Evolutionary conservation across 78 protist genomes (phyloP), one percentile per base, ranked within the genome.

Genomic region (Ministeria vibrans): DNA sequence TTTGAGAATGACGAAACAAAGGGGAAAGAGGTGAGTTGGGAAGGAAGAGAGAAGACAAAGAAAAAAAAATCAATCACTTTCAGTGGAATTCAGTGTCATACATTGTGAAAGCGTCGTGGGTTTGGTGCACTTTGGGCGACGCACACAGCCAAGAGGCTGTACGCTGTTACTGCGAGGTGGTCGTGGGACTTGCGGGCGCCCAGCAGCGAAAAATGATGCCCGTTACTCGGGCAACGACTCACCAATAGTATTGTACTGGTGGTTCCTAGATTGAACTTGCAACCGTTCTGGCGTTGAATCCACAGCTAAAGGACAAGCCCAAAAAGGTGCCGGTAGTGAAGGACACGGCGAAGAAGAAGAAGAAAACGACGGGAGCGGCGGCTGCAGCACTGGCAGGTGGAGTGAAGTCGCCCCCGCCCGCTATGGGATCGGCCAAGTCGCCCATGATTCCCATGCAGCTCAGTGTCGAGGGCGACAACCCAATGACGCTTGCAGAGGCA

Each of bases 1-100:
- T 39, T 25, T 42, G 73, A 68, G 73, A 42, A 42, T 18, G 73
- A 68, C 7, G 73, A 68, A 28, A 68, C 73, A 5, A 68, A 68
- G 44, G 73, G 73, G 36, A 68, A 68, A 42, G 73, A 68, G 39
- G 73, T 68, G n/a, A 5, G 73, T 68, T 13, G 55, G 20, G 36
- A 11, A n/a, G n/a, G 73, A 42, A 42, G 27, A 42, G 36, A 18
- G 73, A 68, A 28, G 36, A 34, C 7, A 68, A 68, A 28, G 73
- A 42, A 68, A 68, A 68, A 42, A 42, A 68, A 18, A 42, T 68
- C 20, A 5, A 42, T 68, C 55, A 13, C 28, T 30, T 3, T 27
- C 66, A 5, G 34, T 30, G 20, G 15, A 23, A 23, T 15, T 59
- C 13, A 15, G 13, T 15, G 5, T 4, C 66, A 28, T 11, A 23